Conservation (phyloP, 345 rosid species). For the Moringa oleifera region DNA sequence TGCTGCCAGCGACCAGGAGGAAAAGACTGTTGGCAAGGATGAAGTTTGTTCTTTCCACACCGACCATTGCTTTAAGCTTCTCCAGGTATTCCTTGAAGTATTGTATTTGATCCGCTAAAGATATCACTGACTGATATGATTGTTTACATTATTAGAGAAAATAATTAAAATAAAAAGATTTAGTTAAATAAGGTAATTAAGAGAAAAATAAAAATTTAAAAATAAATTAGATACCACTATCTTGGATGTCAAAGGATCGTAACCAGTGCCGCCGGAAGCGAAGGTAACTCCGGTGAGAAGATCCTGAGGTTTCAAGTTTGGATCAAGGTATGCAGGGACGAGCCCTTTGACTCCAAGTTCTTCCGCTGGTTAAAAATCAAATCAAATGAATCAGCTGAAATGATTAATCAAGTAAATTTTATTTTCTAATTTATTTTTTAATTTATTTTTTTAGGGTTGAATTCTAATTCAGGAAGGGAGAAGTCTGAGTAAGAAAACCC, state of each 20-base stretch:
- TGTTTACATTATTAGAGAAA: constrained; percentile 11
- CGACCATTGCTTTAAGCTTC: constrained; percentile 35
- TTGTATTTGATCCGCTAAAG: constrained; percentile 37
- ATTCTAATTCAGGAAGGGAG: too few species aligned
- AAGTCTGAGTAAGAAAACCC: too few species aligned
- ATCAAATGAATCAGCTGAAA: neutral
- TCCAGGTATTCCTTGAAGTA: constrained; percentile 44
- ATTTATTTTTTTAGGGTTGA: too few species aligned
- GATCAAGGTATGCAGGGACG: constrained; percentile 63
- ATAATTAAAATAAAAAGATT: neutral
- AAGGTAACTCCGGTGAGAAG: constrained; percentile 71
- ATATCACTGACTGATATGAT: constrained; percentile 35
- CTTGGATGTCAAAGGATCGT: constrained; percentile 56
- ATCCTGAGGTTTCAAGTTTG: constrained; percentile 39
- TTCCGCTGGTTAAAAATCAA: constrained; percentile 37
- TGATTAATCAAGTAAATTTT: neutral
- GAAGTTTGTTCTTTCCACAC: constrained; percentile 39
- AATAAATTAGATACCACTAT: constrained; percentile 32
- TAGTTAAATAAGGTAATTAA: neutral
- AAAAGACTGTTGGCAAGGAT: constrained; percentile 37
- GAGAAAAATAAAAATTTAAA: neutral
- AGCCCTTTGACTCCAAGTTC: constrained; percentile 56
- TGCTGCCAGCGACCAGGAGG: constrained; percentile 43
- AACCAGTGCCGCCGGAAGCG: constrained; percentile 80
- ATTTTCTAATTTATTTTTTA: too few species aligned